Conservation (phyloP, 139 green algal species). For the Spirogloea muscicola region DNA sequence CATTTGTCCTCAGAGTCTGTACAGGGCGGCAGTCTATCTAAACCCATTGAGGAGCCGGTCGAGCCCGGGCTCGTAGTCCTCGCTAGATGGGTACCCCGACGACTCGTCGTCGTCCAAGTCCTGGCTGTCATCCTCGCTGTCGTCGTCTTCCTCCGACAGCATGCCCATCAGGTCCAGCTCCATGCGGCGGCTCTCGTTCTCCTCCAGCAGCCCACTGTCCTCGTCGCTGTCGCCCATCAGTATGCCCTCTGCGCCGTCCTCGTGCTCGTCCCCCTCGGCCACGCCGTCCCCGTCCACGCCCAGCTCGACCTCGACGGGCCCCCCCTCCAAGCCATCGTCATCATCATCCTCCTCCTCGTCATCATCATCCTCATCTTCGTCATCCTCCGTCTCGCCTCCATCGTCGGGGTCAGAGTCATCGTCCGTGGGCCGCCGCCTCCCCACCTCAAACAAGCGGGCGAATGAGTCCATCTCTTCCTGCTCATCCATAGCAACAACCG, state of each 20-base stretch:
- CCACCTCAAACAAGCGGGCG: conserved; percentile 57
- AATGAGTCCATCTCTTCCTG: conserved; percentile 36
- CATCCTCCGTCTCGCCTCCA: conserved; percentile 31
- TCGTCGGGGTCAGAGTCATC: conserved; percentile 48
- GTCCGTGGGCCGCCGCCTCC: conserved; percentile 40
- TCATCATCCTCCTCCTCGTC: conserved; percentile 34
- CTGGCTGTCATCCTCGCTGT: background rate
- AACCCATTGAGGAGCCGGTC: too few species aligned
- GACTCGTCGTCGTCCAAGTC: too few species aligned
- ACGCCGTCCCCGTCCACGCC: background rate
- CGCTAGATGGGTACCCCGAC: too few species aligned
- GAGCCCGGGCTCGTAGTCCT: too few species aligned
- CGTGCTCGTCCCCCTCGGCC: conserved; percentile 1
- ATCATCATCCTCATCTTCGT: conserved; percentile 46
- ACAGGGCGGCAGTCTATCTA: too few species aligned
- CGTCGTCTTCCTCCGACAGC: conserved; percentile 11
- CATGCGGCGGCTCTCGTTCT: too few species aligned
- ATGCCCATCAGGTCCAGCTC: background rate
- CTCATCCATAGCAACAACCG: conserved; percentile 58
- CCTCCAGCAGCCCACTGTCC: too few species aligned
- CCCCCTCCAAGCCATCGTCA: conserved; percentile 11
- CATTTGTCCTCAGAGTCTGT: too few species aligned
- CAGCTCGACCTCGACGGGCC: conserved; percentile 4
- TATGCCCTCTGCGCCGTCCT: conserved; percentile 1
- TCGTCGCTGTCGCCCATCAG: conserved; percentile 9